Evolutionary conservation across 2,329 filamentous ascomycete species (phyloP).

Genomic region (Juglanconis juglandina): DNA sequence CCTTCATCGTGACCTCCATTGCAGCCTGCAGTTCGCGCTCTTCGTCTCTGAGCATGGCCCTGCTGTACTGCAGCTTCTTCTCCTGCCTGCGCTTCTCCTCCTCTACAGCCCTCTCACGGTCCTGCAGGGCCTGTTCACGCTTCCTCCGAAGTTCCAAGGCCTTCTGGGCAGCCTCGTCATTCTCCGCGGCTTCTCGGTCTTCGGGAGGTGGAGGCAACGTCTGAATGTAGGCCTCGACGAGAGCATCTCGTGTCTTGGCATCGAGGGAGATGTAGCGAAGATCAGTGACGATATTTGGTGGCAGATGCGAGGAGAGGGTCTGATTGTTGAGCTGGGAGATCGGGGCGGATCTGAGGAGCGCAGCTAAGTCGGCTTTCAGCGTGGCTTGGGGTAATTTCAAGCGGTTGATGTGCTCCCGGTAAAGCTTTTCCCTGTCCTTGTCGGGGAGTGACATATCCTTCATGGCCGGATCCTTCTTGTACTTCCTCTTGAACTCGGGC

Average conservation of each 20-base stretch:
- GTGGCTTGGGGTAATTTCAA: constrained; percentile 63
- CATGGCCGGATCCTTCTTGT: constrained; percentile 77
- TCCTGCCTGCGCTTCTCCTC: constrained; percentile 61
- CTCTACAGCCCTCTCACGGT: constrained; percentile 59
- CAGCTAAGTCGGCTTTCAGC: constrained; percentile 66
- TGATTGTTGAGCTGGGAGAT: constrained; percentile 56
- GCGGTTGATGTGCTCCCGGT: constrained; percentile 68
- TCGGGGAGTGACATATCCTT: constrained; percentile 68
- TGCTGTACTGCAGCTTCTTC: constrained; percentile 57
- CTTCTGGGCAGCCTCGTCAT: constrained; percentile 49
- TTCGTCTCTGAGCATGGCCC: constrained; percentile 60
- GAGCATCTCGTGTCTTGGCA: constrained; percentile 55
- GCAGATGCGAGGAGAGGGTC: constrained; percentile 55
- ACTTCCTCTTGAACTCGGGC: constrained; percentile 94
- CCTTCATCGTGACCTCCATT: constrained; percentile 66
- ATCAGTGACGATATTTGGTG: constrained; percentile 61
- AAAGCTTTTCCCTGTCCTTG: constrained; percentile 76
- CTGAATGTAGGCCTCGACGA: constrained; percentile 65
- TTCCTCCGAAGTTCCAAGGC: constrained; percentile 49
- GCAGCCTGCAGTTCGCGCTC: constrained; percentile 66
- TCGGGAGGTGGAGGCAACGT: constrained; percentile 59
- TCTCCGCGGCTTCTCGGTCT: constrained; percentile 35
- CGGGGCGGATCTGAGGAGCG: constrained; percentile 61
- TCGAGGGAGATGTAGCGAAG: constrained; percentile 68
- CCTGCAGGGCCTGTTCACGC: constrained; percentile 65